A percentile compares a stretch with the other conserved stretches of the same genome.
phyloP scores from a whole-genome alignment of 257 asterid species.

The Solanum infundibuliforme region DNA sequence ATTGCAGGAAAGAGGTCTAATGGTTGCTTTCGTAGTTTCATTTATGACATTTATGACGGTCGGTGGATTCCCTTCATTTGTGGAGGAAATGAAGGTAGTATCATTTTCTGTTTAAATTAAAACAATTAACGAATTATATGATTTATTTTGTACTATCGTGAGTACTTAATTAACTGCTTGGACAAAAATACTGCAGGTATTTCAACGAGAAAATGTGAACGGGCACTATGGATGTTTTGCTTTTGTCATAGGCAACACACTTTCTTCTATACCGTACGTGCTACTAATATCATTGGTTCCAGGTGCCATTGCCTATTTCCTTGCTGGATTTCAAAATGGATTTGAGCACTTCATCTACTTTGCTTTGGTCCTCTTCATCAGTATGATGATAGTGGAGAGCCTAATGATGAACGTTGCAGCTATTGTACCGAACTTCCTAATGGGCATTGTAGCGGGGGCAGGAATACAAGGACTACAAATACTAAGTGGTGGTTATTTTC shows the following conservation, averaged over 20 bases:
- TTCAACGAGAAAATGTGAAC: constrained; percentile 21
- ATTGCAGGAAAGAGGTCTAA: constrained; percentile 26
- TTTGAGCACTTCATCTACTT: constrained; percentile 9
- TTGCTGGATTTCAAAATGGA: constrained; percentile 7
- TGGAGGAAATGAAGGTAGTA: constrained; percentile 52
- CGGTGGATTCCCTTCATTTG: constrained; percentile 56
- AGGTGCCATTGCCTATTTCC: constrained; percentile 19
- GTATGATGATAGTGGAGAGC: constrained; percentile 25
- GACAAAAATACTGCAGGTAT: constrained; percentile 6
- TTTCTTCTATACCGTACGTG: constrained; percentile 19
- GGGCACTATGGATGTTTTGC: constrained; percentile 20
- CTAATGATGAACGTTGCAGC: constrained; percentile 25
- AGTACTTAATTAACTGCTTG: background rate
- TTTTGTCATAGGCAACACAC: constrained; percentile 17
- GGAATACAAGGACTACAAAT: constrained; percentile 28
- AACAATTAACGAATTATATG: background rate
- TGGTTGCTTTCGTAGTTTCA: constrained; percentile 41
- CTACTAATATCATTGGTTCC: constrained; percentile 15
- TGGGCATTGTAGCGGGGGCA: constrained; percentile 20
- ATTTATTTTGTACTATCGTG: background rate
- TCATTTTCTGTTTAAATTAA: background rate
- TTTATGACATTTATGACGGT: constrained; percentile 50
- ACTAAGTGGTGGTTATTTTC: constrained; percentile 25
- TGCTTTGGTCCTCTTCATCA: constrained; percentile 1
- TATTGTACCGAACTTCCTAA: constrained; percentile 23